These are phyloP conservation scores for Cornus controversa DNA, from an alignment of 148 eudicot species.

Conservation along the genomic window DNA sequence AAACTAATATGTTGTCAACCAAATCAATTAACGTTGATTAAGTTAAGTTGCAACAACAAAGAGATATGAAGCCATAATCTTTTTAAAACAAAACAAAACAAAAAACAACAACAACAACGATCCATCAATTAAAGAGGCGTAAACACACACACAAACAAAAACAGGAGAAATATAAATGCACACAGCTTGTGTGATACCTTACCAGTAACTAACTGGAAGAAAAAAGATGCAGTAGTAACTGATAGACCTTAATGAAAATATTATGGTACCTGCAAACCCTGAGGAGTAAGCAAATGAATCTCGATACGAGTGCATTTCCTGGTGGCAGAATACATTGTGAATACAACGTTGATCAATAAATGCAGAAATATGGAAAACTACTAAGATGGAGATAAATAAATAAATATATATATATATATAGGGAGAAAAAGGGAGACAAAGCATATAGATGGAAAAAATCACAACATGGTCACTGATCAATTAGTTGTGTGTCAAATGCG, in stretches of 20 bases:
- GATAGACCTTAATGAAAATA: background rate
- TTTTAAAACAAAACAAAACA: too few species aligned
- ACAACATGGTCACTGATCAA: background rate
- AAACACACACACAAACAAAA: too few species aligned
- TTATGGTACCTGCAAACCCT: conserved; percentile 79
- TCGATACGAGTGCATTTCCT: conserved; percentile 90
- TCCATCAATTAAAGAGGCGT: too few species aligned
- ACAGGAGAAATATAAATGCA: background rate
- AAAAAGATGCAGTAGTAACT: background rate
- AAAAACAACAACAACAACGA: too few species aligned
- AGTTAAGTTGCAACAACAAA: too few species aligned
- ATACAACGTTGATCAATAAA: background rate
- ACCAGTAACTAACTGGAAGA: background rate
- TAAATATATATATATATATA: background rate
- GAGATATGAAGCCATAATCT: too few species aligned
- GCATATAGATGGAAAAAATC: background rate
- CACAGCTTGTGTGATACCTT: background rate
- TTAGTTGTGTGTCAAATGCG: background rate
- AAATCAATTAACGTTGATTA: too few species aligned
- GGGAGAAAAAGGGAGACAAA: background rate
- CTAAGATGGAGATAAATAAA: too few species aligned
- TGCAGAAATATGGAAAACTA: background rate
- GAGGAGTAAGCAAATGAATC: conserved; percentile 87
- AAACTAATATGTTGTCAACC: too few species aligned
- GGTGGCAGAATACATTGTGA: conserved; percentile 3